Evolutionary conservation across 163 green algal species (phyloP).

Genomic region (Chlorella variabilis): DNA sequence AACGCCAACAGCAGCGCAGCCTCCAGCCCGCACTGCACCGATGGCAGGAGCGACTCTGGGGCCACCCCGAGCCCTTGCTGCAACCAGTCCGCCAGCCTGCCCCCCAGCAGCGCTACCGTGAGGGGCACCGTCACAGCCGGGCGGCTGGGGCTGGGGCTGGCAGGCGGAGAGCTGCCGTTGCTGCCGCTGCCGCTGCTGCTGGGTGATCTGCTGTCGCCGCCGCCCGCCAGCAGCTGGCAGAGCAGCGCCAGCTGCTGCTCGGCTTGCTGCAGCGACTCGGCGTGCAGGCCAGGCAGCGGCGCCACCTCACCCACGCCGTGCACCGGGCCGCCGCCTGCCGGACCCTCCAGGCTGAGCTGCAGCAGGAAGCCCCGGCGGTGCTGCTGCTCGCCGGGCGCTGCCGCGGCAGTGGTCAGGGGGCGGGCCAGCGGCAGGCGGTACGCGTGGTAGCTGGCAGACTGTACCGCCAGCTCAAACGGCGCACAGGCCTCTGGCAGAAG

Average conservation of each 20-base stretch:
- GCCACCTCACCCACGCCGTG: conserved; percentile 81
- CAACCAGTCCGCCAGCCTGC: conserved; percentile 73
- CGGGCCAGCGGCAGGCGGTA: conserved; percentile 57
- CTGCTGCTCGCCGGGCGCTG: neutral
- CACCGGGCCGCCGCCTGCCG: conserved; percentile 3
- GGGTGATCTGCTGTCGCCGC: neutral
- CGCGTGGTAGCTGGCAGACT: conserved; percentile 31
- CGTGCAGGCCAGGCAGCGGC: conserved; percentile 89
- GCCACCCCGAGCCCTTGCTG: conserved; percentile 37
- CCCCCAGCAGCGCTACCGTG: conserved; percentile 56
- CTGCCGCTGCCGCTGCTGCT: neutral
- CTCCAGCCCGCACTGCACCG: conserved; percentile 83
- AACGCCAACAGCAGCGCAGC: conserved; percentile 77
- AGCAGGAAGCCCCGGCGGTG: conserved; percentile 56
- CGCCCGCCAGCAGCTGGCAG: conserved; percentile 47
- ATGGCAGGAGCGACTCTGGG: conserved; percentile 54
- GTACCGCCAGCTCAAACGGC: conserved; percentile 9
- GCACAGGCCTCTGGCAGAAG: neutral
- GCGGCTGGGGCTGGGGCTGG: neutral
- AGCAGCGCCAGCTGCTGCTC: conserved; percentile 74
- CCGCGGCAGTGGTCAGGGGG: conserved; percentile 59
- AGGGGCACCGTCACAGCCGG: conserved; percentile 40
- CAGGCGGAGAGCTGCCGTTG: neutral
- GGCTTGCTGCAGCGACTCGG: conserved; percentile 72
- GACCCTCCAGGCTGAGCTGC: conserved; percentile 39